A percentile compares a stretch with the other conserved stretches of the same genome.
These are phyloP conservation scores for Fomitopsis serialis DNA, from an alignment of 768 basidiomycete species.

Conservation along the genomic window DNA sequence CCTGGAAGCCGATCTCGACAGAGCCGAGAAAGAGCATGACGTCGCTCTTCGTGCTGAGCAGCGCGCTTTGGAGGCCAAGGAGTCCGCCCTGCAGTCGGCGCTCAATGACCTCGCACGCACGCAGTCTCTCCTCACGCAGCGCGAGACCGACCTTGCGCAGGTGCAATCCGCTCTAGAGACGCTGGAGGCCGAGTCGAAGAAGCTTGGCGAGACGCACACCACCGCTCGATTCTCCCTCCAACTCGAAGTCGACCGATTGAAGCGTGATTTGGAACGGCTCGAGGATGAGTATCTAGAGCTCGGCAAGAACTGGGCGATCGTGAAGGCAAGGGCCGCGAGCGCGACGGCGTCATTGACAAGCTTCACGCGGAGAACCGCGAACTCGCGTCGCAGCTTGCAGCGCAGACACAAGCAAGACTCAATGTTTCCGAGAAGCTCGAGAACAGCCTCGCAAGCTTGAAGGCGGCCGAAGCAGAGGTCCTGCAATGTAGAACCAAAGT, in stretches of 20 bases:
- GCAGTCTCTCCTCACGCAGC: constrained; percentile 59
- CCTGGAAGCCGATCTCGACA: constrained; percentile 47
- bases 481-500: constrained; percentile 52
- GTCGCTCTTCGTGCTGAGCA: constrained; percentile 52
- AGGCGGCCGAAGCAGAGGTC: constrained; percentile 65
- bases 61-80: constrained; percentile 64
- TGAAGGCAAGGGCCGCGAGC: constrained; percentile 61
- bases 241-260: constrained; percentile 82
- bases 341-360: constrained; percentile 68
- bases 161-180: constrained; percentile 69
- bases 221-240: constrained; percentile 83
- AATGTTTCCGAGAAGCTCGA: constrained; percentile 92
- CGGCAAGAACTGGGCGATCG: constrained; percentile 63
- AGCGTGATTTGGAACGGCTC: constrained; percentile 74
- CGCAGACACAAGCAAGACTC: constrained; percentile 82
- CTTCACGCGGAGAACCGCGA: constrained; percentile 80
- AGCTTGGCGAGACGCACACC: constrained; percentile 79
- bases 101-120: constrained; percentile 58
- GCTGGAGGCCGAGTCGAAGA: constrained; percentile 72
- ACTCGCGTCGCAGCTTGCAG: constrained; percentile 69
- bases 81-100: constrained; percentile 58
- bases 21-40: constrained; percentile 60
- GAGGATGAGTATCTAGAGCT: constrained; percentile 75
- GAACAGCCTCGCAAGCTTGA: constrained; percentile 50
- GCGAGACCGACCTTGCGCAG: constrained; percentile 69